Evolutionary conservation across 371 early-diverging fungal genomes (phyloP).

Genomic region (Mycotypha africana): DNA sequence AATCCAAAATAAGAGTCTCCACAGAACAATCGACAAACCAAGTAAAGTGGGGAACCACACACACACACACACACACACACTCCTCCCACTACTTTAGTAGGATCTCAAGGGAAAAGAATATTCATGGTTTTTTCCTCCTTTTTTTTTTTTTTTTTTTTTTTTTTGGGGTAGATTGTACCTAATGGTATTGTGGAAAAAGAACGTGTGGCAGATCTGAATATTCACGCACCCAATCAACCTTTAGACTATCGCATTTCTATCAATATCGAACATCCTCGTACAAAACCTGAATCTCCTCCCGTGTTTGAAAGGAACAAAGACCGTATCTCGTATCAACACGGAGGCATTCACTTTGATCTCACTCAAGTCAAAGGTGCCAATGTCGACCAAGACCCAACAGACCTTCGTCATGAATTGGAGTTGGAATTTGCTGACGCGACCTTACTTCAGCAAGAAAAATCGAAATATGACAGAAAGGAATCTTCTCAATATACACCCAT

Average conservation of each 20-base stretch:
- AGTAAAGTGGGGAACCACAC: too few species aligned
- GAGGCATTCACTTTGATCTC: constrained; percentile 68
- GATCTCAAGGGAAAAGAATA: too few species aligned
- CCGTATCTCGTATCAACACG: constrained; percentile 67
- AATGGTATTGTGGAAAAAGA: constrained; percentile 63
- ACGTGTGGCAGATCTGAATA: constrained; percentile 62
- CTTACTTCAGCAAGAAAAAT: constrained; percentile 31
- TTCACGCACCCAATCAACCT: constrained; percentile 62
- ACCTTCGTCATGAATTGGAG: constrained; percentile 58
- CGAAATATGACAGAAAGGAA: constrained; percentile 28
- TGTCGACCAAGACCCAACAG: constrained; percentile 19
- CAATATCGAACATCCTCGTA: constrained; percentile 61
- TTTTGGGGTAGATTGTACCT: constrained; percentile 35
- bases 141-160: too few species aligned
- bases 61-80: too few species aligned
- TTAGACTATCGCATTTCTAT: constrained; percentile 74
- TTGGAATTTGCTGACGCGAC: constrained; percentile 49
- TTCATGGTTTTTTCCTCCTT: too few species aligned
- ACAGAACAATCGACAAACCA: constrained; percentile 53
- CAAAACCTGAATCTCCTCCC: constrained; percentile 29
- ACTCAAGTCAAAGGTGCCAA: constrained; percentile 60
- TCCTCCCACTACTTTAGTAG: too few species aligned
- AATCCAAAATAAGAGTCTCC: constrained; percentile 57
- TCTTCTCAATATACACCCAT: constrained; percentile 43
- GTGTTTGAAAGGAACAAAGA: constrained; percentile 66